A percentile compares a stretch with the other conserved stretches of the same genome.
Conservation (phyloP, 768 basidiomycete genomes). For the Ramaria sp. region DNA sequence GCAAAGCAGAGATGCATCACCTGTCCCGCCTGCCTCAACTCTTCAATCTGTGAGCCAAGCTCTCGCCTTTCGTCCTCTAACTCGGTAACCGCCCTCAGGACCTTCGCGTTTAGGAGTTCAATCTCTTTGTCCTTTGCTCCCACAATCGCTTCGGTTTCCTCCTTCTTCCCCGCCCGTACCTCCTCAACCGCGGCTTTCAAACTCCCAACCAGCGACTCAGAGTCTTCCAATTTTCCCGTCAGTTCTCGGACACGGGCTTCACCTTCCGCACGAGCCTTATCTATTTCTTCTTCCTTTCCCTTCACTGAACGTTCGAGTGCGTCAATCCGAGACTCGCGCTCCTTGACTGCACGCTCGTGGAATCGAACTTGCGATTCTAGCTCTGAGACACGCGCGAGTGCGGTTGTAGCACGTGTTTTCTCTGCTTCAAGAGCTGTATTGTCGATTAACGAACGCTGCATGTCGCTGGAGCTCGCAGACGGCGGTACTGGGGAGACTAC, state of each 20-base stretch:
- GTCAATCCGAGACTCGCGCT: constrained; percentile 34
- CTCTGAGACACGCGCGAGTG: constrained; percentile 26
- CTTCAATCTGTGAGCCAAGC: constrained; percentile 64
- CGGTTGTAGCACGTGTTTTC: constrained; percentile 14
- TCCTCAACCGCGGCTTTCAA: constrained; percentile 40
- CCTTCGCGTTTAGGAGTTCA: constrained; percentile 36
- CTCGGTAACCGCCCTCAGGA: constrained; percentile 23
- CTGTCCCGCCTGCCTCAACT: constrained; percentile 81
- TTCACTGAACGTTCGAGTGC: constrained; percentile 33
- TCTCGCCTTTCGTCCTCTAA: constrained; percentile 53
- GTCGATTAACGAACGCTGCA: constrained; percentile 23
- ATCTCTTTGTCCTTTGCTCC: constrained; percentile 54
- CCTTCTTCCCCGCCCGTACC: constrained; percentile 37
- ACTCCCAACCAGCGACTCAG: constrained; percentile 30
- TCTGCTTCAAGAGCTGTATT: constrained; percentile 47
- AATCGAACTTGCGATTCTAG: constrained; percentile 32
- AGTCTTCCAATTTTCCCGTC: constrained; percentile 34
- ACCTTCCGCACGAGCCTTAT: constrained; percentile 35
- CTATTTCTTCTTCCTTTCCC: constrained; percentile 29
- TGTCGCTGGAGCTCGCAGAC: constrained; percentile 10
- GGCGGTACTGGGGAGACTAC: constrained; percentile 13
- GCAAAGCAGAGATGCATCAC: constrained; percentile 27
- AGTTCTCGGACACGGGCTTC: constrained; percentile 32
- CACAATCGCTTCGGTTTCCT: constrained; percentile 38
- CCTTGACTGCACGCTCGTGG: constrained; percentile 31